Evolutionary conservation across 1,284 basidiomycete genomes (phyloP).

Genomic region (Moniliophthora roreri): DNA sequence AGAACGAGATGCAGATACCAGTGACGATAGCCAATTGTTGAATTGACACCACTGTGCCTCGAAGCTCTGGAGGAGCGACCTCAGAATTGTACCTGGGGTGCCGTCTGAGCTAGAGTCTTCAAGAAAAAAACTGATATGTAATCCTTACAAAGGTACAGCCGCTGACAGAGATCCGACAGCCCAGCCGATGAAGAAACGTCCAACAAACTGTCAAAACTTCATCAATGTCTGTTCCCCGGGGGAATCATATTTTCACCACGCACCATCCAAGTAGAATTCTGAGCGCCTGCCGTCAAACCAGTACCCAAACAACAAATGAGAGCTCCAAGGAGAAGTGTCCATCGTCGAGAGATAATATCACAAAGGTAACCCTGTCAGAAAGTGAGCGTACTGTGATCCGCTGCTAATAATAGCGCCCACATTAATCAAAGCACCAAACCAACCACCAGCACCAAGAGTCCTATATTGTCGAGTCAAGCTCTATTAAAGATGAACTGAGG

Average conservation of each 20-base stretch:
- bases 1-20: slow-evolving; percentile 24
- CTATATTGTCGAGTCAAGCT: slow-evolving; percentile 2
- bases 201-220: slow-evolving; percentile 19
- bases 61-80: slow-evolving; percentile 24
- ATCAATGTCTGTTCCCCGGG: neutral
- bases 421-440: slow-evolving; percentile 23
- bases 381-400: neutral
- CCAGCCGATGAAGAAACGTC: slow-evolving; percentile 25
- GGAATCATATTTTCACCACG: neutral
- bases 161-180: slow-evolving; percentile 25
- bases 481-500: neutral
- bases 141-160: slow-evolving; percentile 20
- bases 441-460: slow-evolving; percentile 24
- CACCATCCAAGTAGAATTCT: slow-evolving; percentile 21
- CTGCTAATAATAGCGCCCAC: slow-evolving; percentile 2
- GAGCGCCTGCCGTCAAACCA: slow-evolving; percentile 23
- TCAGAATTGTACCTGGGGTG: slow-evolving; percentile 23
- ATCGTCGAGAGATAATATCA: slow-evolving; percentile 24
- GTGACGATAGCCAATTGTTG: slow-evolving; percentile 23
- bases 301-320: slow-evolving; percentile 23
- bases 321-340: slow-evolving; percentile 22
- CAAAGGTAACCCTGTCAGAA: slow-evolving; percentile 21
- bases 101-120: neutral
- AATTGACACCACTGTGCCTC: slow-evolving; percentile 25
- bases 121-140: neutral